These are phyloP conservation scores for Tremellales sp. DNA, from an alignment of 1,284 basidiomycete genomes.

Conservation along the genomic window DNA sequence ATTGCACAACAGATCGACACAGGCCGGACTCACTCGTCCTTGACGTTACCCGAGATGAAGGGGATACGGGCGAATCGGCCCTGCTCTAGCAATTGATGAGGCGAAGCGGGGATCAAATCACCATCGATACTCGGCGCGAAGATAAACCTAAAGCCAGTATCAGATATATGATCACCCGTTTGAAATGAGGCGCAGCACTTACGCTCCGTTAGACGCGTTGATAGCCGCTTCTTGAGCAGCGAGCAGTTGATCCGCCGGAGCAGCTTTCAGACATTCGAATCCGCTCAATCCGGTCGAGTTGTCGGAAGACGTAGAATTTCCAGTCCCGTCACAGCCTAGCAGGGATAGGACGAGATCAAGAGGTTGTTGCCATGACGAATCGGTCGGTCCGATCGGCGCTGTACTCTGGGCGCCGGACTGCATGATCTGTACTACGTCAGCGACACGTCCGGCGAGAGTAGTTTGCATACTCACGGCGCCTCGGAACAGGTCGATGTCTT, in stretches of 20 bases:
- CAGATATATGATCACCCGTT: not conserved
- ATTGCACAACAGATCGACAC: not conserved
- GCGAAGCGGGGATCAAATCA: conserved; percentile 36
- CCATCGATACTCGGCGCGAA: conserved; percentile 40
- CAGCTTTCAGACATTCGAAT: conserved; percentile 36
- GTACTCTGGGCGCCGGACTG: conserved; percentile 43
- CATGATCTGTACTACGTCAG: conserved; percentile 38
- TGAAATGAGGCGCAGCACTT: conserved; percentile 3
- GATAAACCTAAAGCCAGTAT: conserved; percentile 4
- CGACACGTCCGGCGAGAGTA: not conserved
- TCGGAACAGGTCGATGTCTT: conserved; percentile 34
- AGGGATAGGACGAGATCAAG: conserved; percentile 30
- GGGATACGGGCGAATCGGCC: conserved; percentile 41
- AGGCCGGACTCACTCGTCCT: conserved; percentile 35
- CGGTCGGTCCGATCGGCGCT: conserved; percentile 25
- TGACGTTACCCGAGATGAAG: conserved; percentile 43
- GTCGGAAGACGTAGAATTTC: conserved; percentile 1
- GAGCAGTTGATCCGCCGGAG: conserved; percentile 26
- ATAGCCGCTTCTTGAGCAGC: conserved; percentile 24
- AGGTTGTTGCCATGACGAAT: conserved; percentile 26
- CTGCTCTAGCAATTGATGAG: conserved; percentile 31
- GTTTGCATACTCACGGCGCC: conserved; percentile 24
- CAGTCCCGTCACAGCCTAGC: conserved; percentile 6
- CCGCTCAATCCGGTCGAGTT: conserved; percentile 1
- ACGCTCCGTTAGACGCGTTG: conserved; percentile 10